Evolutionary conservation across 2,329 filamentous ascomycete genomes (phyloP).

Genomic region (Teratosphaeriaceae sp.): DNA sequence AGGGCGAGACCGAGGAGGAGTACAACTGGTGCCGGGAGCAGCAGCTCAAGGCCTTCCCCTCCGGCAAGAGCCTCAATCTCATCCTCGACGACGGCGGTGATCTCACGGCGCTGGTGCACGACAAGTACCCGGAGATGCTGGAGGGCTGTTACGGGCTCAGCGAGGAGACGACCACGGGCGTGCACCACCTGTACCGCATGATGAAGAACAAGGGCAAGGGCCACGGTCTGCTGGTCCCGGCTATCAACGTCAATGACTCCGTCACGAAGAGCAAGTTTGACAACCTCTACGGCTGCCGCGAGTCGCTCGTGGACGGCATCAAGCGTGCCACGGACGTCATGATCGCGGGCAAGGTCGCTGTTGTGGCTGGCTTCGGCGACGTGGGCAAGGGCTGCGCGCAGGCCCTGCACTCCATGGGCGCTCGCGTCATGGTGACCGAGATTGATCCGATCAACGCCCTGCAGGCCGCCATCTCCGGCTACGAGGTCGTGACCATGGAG

Average conservation of each 20-base stretch:
- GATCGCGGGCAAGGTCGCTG: constrained; percentile 98
- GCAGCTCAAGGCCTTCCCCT: constrained; percentile 95
- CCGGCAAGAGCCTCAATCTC: constrained; percentile 92
- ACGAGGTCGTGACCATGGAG: constrained; percentile 96
- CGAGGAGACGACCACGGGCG: constrained; percentile 99
- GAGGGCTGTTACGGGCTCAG: constrained; percentile 98
- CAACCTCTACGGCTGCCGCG: constrained; percentile 99
- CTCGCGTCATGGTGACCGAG: constrained; percentile 92
- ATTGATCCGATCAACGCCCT: constrained; percentile 99
- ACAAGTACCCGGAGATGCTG: constrained; percentile 97
- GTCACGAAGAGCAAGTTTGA: constrained; percentile 99
- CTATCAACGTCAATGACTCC: constrained; percentile 99
- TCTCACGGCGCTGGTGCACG: constrained; percentile 90
- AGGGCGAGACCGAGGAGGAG: constrained; percentile 97
- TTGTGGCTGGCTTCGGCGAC: constrained; percentile 97
- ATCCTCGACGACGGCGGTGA: constrained; percentile 99
- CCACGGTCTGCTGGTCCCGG: constrained; percentile 71
- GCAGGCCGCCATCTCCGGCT: constrained; percentile 95
- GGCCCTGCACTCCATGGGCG: constrained; percentile 95
- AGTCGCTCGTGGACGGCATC: constrained; percentile 98
- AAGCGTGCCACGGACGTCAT: constrained; percentile 99
- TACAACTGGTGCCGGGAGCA: constrained; percentile 99
- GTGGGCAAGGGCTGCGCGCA: constrained; percentile 98
- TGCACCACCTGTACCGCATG: constrained; percentile 99
- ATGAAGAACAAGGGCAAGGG: constrained; percentile 70